Base-by-base conservation (phyloP, 1,139 yeast species). In the Yamadazyma jaroonii region DNA sequence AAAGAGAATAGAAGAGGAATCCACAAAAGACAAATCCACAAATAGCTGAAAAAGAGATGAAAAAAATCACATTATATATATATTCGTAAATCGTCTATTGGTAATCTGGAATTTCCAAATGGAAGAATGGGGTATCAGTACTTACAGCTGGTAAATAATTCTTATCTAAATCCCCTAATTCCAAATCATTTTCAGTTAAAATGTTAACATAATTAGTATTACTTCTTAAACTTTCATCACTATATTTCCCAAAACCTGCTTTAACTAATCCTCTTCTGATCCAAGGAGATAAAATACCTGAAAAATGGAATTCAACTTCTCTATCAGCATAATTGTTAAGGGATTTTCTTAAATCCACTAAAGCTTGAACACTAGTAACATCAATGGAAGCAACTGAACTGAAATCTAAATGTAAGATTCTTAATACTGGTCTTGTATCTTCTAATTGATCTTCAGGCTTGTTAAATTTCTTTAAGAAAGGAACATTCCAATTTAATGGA, bases 221-320 rank as follows among this genome's bases (percentile, higher is more conserved):
- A 43, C 74, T 68, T 23, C 61, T 63, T 48, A 62, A 59, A 10
- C 66, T 68, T 32, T 62, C 67, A 36, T 71, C 74, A 22, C 64
- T 67, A 40, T 72, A 72, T 29, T 77, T 69, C 36, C 96, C 97
- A 62, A 89, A 89, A 1, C 95, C 95, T 40, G 84, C 82, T 49
- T 80, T 77, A 34, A 84, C 57, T 48, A 90, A 72, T 8, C 83
- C 87, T 52, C 94, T 75, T 54, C 88, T 78, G 40, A 86, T 77
- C 97, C 97, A 89, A 8, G 92, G 89, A 40, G 87, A 81, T 38
- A 84, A 65, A 29, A 90, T 79, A 20, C 96, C 95, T 10, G 87
- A 79, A 57, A 90, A 89, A 59, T 90, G 97, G 64, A 82, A 82
- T 60, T 89, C 96, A 39, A 88, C 92, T 49, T 85, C 90, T 42